Percentiles rank a stretch among this genome's conserved stretches.
Evolutionary conservation across 2,329 filamentous ascomycete genomes (phyloP).

Genomic region (Sporothrix inflata): DNA sequence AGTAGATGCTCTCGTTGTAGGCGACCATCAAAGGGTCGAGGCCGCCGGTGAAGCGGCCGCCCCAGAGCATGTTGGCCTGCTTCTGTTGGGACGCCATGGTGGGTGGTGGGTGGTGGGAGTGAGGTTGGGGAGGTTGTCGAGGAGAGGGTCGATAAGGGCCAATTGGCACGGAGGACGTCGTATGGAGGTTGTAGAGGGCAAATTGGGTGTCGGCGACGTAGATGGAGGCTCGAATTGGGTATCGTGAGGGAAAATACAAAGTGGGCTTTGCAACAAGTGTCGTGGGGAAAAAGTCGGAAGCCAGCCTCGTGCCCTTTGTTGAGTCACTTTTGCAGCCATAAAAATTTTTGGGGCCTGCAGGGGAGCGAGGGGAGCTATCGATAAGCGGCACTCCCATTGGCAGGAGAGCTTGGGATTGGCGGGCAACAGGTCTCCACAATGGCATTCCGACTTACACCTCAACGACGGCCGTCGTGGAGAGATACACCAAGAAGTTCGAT

Average conservation of each 20-base stretch:
- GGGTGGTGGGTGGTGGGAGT: neutral
- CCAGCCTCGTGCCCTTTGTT: conserved; percentile 13
- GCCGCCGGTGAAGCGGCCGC: conserved; percentile 64
- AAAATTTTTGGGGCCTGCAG: conserved; percentile 19
- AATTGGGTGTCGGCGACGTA: neutral
- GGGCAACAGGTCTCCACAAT: conserved; percentile 12
- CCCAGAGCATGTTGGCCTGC: conserved; percentile 48
- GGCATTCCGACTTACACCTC: conserved; percentile 1
- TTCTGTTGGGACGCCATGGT: conserved; percentile 43
- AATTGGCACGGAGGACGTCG: neutral
- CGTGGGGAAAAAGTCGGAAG: conserved; percentile 19
- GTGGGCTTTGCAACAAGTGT: neutral
- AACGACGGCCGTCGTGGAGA: neutral
- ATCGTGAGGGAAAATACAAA: conserved; percentile 10
- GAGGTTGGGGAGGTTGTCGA: neutral
- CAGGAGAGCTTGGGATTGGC: neutral
- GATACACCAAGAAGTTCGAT: neutral
- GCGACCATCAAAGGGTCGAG: conserved; percentile 84
- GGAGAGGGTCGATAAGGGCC: neutral
- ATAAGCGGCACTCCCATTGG: conserved; percentile 7
- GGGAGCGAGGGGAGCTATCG: conserved; percentile 11
- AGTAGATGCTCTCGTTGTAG: conserved; percentile 81
- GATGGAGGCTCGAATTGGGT: neutral
- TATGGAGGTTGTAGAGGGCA: neutral
- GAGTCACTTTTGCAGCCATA: neutral